Base-by-base conservation (phyloP, 1,284 basidiomycete genomes). In the Heterobasidion parviporum region DNA sequence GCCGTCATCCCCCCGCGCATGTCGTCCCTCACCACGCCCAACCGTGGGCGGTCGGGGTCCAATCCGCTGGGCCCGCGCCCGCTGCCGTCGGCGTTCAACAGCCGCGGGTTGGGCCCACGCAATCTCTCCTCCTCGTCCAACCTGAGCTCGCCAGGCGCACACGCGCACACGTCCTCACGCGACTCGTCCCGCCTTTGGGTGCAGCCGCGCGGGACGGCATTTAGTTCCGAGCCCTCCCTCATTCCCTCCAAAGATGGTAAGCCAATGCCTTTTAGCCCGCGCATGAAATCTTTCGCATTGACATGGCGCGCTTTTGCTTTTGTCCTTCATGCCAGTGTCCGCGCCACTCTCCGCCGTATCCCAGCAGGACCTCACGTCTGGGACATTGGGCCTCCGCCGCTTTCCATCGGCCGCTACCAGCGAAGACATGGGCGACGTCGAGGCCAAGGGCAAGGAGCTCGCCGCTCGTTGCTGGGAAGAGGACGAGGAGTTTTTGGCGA, bases 401-500 rank as follows among this genome's bases (percentile, higher is more conserved):
- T 75, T 73, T 63, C 67, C 74, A 16, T 70, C 77, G 10, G 73
- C 77, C 50, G 67, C 68, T 32, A 74, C 65, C 58, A 67, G 68
- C 18, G 82, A 82, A 35, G 82, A 83, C 26, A 63, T 66, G n/a
- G 72, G 68, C 18, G 83, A 85, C 60, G 68, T 82, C 55, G 86
- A 92, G 56, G 72, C 78, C 32, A 78, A 82, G 58, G 93, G 84
- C 0, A 82, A 81, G 63, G 85, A 86, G 52, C 70, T 92, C 48
- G 94, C 95, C 0, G 71, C 75, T 51, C 82, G 85, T 57, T 94
- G 92, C 68, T 92, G 91, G 81, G 80, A 83, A n/a, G 92, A 94
- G 65, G 92, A 98, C 65, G 85, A 89, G 61, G 78, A 79, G 3
- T 94, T 94, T 67, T 68, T 96, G 61, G 77, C 83, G 18, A 86